These are phyloP conservation scores for Aschersonia sp. DNA, from an alignment of 2,329 filamentous ascomycete species.

Conservation along the genomic window DNA sequence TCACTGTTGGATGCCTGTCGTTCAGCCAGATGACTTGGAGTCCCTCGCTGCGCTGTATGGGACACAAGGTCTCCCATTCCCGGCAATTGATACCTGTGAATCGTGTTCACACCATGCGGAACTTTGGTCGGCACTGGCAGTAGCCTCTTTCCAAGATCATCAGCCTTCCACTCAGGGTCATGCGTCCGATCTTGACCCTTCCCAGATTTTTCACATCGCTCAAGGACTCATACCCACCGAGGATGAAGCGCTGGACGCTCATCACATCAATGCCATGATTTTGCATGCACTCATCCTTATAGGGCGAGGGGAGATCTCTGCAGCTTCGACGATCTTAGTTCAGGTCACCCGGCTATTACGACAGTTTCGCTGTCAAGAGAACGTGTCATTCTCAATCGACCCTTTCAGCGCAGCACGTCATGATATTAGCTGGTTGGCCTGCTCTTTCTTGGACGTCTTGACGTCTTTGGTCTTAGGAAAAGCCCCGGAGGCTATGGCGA, in stretches of 20 bases:
- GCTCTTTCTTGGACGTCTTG: constrained; percentile 41
- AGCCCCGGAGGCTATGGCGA: not conserved
- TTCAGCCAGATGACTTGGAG: constrained; percentile 50
- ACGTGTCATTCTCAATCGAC: constrained; percentile 3
- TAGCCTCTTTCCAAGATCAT: constrained; percentile 40
- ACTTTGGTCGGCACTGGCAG: constrained; percentile 44
- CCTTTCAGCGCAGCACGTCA: constrained; percentile 5
- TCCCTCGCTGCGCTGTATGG: constrained; percentile 29
- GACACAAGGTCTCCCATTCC: constrained; percentile 14
- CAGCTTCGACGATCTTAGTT: constrained; percentile 52
- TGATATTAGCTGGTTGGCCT: constrained; percentile 29
- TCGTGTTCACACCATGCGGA: constrained; percentile 32
- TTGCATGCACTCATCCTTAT: constrained; percentile 49
- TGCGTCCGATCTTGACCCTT: not conserved
- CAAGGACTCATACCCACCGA: constrained; percentile 32
- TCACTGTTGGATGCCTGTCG: constrained; percentile 62
- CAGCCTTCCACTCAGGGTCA: not conserved
- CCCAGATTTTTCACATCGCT: constrained; percentile 35
- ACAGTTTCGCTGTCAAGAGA: constrained; percentile 6
- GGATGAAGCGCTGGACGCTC: constrained; percentile 30
- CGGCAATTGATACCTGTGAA: constrained; percentile 13
- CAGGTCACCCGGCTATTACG: constrained; percentile 37
- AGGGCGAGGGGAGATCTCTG: constrained; percentile 36
- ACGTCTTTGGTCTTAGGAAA: constrained; percentile 1
- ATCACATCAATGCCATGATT: constrained; percentile 23